Percentiles rank a stretch among this genome's conserved stretches.
Evolutionary conservation across 176 grass and related monocot genomes (phyloP).

Genomic region (Chloris gayana): DNA sequence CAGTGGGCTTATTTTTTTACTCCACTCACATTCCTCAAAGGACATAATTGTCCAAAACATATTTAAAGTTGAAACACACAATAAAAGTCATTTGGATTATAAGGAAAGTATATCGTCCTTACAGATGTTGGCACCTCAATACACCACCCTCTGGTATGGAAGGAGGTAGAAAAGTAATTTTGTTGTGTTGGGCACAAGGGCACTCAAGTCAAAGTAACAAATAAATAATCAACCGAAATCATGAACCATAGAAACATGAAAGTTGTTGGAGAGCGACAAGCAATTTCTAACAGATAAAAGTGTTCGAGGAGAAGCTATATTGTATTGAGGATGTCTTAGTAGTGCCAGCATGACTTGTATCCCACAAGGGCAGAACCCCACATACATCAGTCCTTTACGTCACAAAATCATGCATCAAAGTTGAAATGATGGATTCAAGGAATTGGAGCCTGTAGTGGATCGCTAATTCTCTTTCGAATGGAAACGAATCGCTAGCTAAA

Average conservation of each 20-base stretch:
- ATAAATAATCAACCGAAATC: slow-evolving; percentile 8
- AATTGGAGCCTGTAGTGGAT: not conserved
- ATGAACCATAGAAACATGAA: not conserved
- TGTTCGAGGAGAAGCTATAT: slow-evolving; percentile 31
- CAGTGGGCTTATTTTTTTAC: not conserved
- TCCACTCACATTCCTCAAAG: not conserved
- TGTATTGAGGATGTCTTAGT: slow-evolving; percentile 24
- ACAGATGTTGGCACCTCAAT: slow-evolving; percentile 11
- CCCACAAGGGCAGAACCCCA: slow-evolving; percentile 23
- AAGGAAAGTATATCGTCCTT: not conserved
- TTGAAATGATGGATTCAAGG: slow-evolving; percentile 31
- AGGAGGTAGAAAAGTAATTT: not conserved
- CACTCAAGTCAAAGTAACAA: slow-evolving; percentile 33
- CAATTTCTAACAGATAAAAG: slow-evolving; percentile 39
- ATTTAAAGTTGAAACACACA: not conserved
- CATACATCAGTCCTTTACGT: not conserved
- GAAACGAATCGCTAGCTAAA: not conserved
- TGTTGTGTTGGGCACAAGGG: slow-evolving; percentile 14
- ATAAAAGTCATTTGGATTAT: not conserved
- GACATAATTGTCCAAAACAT: not conserved
- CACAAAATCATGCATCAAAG: not conserved
- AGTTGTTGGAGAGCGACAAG: slow-evolving; percentile 41
- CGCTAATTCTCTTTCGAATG: not conserved
- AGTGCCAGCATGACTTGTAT: slow-evolving; percentile 45
- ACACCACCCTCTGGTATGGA: not conserved